Evolutionary conservation across 2,329 filamentous ascomycete genomes (phyloP), one percentile per base, ranked within the genome.

Genomic region (Hypoxylon sp.): DNA sequence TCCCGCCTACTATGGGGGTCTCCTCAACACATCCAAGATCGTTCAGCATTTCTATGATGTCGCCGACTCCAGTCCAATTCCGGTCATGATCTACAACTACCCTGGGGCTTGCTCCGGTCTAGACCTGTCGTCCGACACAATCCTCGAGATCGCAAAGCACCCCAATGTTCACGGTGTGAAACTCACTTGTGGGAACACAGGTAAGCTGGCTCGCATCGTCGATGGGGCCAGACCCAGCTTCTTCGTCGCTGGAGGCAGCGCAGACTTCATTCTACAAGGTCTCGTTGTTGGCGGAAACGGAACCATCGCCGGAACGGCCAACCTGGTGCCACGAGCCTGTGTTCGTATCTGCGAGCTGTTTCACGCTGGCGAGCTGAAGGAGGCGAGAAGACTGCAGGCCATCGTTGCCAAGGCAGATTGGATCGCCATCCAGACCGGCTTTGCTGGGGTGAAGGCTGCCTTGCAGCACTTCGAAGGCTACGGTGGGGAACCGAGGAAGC

Each of bases 181-280:
- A 77, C 80, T 90, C 59, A 90, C 88, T 8, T 89, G 87, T 69
- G 88, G 88, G 6, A 90, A 90, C 75, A 89, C 87, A 44, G 88
- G 88, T 39, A 90, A 90, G 75, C 81, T 90, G 47, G 81, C 80
- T 15, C 72, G 72, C 15, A 66, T 75, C 27, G 72, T 73, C 8
- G 73, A 72, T 35, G 73, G 66, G 4, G 69, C 73, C 6, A 69
- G 58, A 24, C 50, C 62, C 19, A 68, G 81, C 21, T 93, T 93
- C 82, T 84, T 92, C 76, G 91, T 90, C 65, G 87, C 91, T 74
- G 91, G 90, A 46, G 92, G 92, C 61, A 91, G 88, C 53, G 90
- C 90, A 57, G 91, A 94, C 80, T 93, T 93, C 79, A 90, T 89
- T 11, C 80, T 93, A 11, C 91, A 93, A 78, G 89, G 89, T 0